A percentile compares a stretch with the other conserved stretches of the same genome.
These are phyloP conservation scores for Ligustrum vulgare DNA, from an alignment of 257 asterid species.

Conservation along the genomic window DNA sequence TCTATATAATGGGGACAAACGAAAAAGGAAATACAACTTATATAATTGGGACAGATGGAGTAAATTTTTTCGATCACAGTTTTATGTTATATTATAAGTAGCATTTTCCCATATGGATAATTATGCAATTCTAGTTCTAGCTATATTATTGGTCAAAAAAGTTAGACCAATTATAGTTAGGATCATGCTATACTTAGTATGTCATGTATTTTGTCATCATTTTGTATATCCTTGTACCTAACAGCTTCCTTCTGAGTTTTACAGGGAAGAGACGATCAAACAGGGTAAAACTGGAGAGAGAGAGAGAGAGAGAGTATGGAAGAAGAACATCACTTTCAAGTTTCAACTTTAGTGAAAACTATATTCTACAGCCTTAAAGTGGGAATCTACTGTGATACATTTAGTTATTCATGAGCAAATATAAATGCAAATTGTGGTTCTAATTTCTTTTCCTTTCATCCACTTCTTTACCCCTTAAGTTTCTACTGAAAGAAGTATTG, in stretches of 20 bases:
- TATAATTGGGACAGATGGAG: too few species aligned
- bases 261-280: neutral
- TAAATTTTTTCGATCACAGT: too few species aligned
- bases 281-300: neutral
- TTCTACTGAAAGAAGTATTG: neutral
- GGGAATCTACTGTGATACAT: conserved; percentile 31
- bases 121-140: too few species aligned
- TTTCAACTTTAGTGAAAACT: conserved; percentile 34
- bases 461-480: neutral
- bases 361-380: conserved; percentile 26
- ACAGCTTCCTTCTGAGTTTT: neutral
- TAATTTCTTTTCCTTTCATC: neutral
- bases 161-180: too few species aligned
- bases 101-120: too few species aligned
- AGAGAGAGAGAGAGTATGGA: conserved; percentile 18
- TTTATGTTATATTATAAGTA: too few species aligned
- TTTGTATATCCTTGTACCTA: too few species aligned
- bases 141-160: too few species aligned
- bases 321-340: conserved; percentile 33
- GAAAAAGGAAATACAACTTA: too few species aligned
- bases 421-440: conserved; percentile 24
- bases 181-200: too few species aligned
- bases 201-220: too few species aligned
- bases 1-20: too few species aligned
- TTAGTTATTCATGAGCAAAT: neutral